Base-by-base conservation (phyloP, 2,329 filamentous ascomycete genomes). In the Rhynchosporium graminicola region DNA sequence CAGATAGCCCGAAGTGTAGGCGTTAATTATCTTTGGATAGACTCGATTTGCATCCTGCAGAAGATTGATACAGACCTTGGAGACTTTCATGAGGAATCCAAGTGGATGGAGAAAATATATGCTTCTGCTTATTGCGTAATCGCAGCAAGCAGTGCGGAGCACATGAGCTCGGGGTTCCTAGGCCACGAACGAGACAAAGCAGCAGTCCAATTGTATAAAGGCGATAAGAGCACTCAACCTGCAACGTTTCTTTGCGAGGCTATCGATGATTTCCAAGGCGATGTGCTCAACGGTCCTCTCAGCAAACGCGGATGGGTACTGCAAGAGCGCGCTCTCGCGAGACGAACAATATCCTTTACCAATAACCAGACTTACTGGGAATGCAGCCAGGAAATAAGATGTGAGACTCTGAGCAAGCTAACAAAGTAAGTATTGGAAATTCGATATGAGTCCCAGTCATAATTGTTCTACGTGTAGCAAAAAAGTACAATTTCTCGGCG, bases 281-380 rank as follows among this genome's bases (percentile, higher is more conserved):
- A 79, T 15, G 76, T 78, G 0, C 66, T 74, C 0, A 57, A 74
- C 33, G 67, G 73, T 0, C n/a, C 63, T 1, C 65, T 80, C 1
- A 77, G 72, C 54, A 68, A 64, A 12, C 67, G 77, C 3, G 77
- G 74, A 0, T 79, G 77, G 78, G 77, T 78, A 0, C 46, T 78
- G 15, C 77, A 79, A 59, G 77, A 79, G 60, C 68, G 73, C n/a
- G 73, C 71, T 0, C 64, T 79, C 2, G 72, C 76, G 0, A 70
- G 73, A 8, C 69, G 78, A 9, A 75, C 73, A 0, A 74, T 79
- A 12, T 76, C 74, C 51, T 80, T 77, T 61, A 73, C 76, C 0
- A 46, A 70, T 0, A 62, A 62, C 0, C 75, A 79, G 61, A 72
- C 74, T 0, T 77, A 78, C 28, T 79, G 72, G 70, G 76, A 77